A percentile compares a stretch with the other conserved stretches of the same genome.
These are phyloP conservation scores for Alternaria sp. DNA, from an alignment of 2,329 filamentous ascomycete genomes.

Conservation along the genomic window DNA sequence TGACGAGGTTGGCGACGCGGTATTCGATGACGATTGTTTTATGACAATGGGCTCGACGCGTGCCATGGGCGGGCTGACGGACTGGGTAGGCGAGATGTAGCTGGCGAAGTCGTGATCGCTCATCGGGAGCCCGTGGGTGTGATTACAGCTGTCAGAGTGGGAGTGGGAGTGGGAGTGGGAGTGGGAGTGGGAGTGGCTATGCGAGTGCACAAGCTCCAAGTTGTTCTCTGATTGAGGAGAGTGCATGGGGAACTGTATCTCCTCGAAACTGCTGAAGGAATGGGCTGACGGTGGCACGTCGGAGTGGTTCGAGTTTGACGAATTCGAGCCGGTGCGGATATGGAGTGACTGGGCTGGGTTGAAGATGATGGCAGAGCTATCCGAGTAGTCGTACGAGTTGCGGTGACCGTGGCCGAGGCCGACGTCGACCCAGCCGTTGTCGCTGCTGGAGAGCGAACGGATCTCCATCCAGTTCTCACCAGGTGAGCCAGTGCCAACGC, in stretches of 20 bases:
- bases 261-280: constrained; percentile 83
- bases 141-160: constrained; percentile 38
- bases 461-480: constrained; percentile 85
- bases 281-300: constrained; percentile 63
- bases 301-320: constrained; percentile 79
- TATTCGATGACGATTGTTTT: constrained; percentile 66
- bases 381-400: constrained; percentile 72
- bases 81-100: constrained; percentile 52
- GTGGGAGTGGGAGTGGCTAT: constrained; percentile 25
- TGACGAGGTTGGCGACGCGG: constrained; percentile 65
- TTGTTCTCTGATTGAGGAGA: constrained; percentile 77
- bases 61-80: constrained; percentile 71
- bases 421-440: constrained; percentile 86
- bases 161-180: constrained; percentile 25
- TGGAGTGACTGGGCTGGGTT: constrained; percentile 91
- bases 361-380: constrained; percentile 71
- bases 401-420: constrained; percentile 59
- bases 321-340: constrained; percentile 84
- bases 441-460: constrained; percentile 81
- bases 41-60: constrained; percentile 73
- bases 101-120: constrained; percentile 42
- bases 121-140: constrained; percentile 29
- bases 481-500: constrained; percentile 66
- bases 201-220: constrained; percentile 33
- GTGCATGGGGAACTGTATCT: constrained; percentile 73